These are phyloP conservation scores for Teratosphaeria zuluensis DNA, from an alignment of 2,329 filamentous ascomycete species.

Conservation along the genomic window DNA sequence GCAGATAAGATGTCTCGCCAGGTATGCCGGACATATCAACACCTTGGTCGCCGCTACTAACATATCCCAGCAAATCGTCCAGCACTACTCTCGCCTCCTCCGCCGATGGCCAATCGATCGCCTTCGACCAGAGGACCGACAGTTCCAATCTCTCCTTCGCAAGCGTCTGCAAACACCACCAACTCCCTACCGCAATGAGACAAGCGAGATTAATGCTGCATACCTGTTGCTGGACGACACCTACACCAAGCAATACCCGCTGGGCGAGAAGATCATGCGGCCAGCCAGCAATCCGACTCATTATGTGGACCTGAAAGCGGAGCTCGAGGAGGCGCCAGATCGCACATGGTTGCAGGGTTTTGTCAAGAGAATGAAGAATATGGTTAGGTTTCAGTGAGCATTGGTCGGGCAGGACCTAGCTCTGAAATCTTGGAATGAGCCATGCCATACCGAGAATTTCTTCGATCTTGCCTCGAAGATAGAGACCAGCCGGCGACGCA, in stretches of 20 bases:
- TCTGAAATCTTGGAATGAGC: neutral
- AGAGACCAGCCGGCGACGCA: neutral
- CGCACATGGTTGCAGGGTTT: slow-evolving; percentile 38
- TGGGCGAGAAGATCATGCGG: slow-evolving; percentile 37
- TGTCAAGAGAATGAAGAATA: slow-evolving; percentile 37
- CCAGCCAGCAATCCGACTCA: slow-evolving; percentile 43
- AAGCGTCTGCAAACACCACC: slow-evolving; percentile 25
- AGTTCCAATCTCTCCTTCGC: slow-evolving; percentile 36
- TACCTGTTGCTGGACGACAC: slow-evolving; percentile 51
- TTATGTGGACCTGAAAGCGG: slow-evolving; percentile 42
- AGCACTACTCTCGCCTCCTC: slow-evolving; percentile 42
- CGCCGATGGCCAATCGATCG: slow-evolving; percentile 41
- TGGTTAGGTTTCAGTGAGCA: slow-evolving; percentile 35
- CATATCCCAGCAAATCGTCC: slow-evolving; percentile 25
- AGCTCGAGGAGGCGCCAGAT: slow-evolving; percentile 45
- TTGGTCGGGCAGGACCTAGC: neutral
- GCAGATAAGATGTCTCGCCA: slow-evolving; percentile 16
- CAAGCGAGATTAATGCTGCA: slow-evolving; percentile 46
- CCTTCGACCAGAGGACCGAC: slow-evolving; percentile 39
- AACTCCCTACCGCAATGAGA: slow-evolving; percentile 22
- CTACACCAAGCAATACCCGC: slow-evolving; percentile 43
- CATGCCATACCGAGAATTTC: neutral
- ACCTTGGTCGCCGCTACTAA: slow-evolving; percentile 1
- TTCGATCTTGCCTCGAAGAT: neutral
- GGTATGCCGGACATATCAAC: slow-evolving; percentile 2